Evolutionary conservation across 495 filamentous ascomycete species (phyloP), one percentile per base, ranked within the genome.

Genomic region (Aspergillus mulundensis): DNA sequence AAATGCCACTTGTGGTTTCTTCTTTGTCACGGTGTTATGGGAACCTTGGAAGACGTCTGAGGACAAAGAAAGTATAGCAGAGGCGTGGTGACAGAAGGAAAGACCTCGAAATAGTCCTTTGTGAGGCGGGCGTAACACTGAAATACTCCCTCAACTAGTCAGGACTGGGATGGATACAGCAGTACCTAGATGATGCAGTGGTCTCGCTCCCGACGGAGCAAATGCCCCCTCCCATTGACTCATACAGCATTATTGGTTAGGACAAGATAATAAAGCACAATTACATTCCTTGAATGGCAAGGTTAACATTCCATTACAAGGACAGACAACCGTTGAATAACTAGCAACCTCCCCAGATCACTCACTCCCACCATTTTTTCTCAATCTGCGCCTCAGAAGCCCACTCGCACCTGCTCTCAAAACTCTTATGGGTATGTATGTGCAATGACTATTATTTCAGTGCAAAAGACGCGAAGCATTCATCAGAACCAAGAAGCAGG

Each of bases 361-460:
- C 11, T 24, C 36, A 30, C 45, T n/a, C n/a, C 43, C 53, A 59
- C 57, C 48, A n/a, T 14, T 34, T 39, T 55, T 47, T 50, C 60
- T 59, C 53, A 51, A 62, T 53, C 46, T 57, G 56, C 56, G 57
- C 34, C 56, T 49, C 49, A 60, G 60, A 59, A 47, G 49, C 10
- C 32, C 19, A 61, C 59, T 59, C 50, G 54, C 53, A 55, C 54
- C 59, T 44, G 51, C 56, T 56, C 53, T 65, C 60, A 63, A 65
- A 67, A 67, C 62, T 61, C 50, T 64, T 54, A 65, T 60, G 50
- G 62, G 62, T 50, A 50, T 50, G 62, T 67, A 67, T 67, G 65
- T 67, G 32, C 60, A 53, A 53, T 53, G 50, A 61, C 53, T 59
- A 56, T 56, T 53, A 58, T 56, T 61, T 48, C 56, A 53, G 60